phyloP scores from a whole-genome alignment of 495 filamentous ascomycete genomes.

The Daldinia caldariorum region DNA sequence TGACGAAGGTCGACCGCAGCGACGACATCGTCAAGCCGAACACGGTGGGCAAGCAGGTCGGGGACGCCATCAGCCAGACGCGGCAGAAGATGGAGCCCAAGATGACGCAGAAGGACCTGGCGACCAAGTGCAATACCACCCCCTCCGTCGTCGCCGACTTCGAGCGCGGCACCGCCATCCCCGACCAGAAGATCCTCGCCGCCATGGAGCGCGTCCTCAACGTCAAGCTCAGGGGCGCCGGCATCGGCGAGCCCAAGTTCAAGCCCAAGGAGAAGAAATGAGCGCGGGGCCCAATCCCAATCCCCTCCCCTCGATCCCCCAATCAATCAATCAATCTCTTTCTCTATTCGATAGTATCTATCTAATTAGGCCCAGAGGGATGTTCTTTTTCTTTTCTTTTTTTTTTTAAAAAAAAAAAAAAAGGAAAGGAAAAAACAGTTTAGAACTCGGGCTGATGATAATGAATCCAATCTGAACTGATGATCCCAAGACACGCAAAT shows the following conservation, averaged over 20 bases:
- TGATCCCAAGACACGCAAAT: constrained; percentile 4
- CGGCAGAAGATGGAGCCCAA: constrained; percentile 78
- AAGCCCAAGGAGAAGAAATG: constrained; percentile 65
- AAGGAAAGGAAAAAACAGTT: no score
- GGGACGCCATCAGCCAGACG: constrained; percentile 79
- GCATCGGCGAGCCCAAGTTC: constrained; percentile 81
- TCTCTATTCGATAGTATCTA: not conserved
- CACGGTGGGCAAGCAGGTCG: constrained; percentile 82
- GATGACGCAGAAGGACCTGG: constrained; percentile 97
- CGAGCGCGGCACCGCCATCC: constrained; percentile 81
- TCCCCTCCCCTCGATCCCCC: no score
- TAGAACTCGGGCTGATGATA: not conserved
- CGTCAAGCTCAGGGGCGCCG: constrained; percentile 80
- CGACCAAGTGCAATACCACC: constrained; percentile 92
- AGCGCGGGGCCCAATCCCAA: not conserved
- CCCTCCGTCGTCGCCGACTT: constrained; percentile 81
- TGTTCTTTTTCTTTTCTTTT: no score
- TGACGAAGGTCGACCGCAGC: constrained; percentile 97
- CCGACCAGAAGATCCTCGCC: constrained; percentile 84
- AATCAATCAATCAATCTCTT: no score
- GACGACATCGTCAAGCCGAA: constrained; percentile 98
- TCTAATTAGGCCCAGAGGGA: not conserved
- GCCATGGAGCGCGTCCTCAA: constrained; percentile 86
- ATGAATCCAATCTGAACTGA: constrained; percentile 17
- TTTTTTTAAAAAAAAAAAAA: not conserved